phyloP scores from a whole-genome alignment of 164 flowering plant species.

The Piper longum region DNA sequence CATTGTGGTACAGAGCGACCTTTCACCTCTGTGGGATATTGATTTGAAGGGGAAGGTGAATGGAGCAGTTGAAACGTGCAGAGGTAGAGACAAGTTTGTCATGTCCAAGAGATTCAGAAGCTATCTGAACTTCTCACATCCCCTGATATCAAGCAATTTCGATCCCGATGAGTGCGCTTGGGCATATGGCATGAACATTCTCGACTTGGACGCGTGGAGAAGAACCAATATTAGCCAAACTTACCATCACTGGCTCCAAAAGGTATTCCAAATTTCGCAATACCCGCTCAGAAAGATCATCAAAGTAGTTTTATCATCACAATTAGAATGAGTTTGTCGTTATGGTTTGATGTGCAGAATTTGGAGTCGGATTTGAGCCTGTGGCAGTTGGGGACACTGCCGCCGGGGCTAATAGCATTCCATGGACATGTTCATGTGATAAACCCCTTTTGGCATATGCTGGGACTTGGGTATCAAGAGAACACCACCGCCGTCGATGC shows the following conservation, averaged over 20 bases:
- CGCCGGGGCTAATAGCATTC: conserved; percentile 91
- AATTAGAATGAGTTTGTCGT: neutral
- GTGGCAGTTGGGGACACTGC: conserved; percentile 94
- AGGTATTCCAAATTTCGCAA: conserved; percentile 24
- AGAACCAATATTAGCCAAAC: conserved; percentile 69
- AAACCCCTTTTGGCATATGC: conserved; percentile 96
- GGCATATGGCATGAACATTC: conserved; percentile 98
- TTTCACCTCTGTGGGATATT: conserved; percentile 85
- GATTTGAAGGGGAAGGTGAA: conserved; percentile 86
- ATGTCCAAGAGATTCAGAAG: conserved; percentile 84
- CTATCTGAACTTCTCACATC: conserved; percentile 93
- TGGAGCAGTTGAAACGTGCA: conserved; percentile 96
- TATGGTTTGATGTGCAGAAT: conserved; percentile 40
- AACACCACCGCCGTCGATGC: conserved; percentile 65
- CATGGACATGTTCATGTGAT: conserved; percentile 73
- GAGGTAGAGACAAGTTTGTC: conserved; percentile 79
- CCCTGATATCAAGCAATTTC: conserved; percentile 50
- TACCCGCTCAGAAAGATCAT: neutral
- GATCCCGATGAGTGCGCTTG: conserved; percentile 87
- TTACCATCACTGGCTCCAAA: conserved; percentile 69
- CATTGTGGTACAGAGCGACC: conserved; percentile 79
- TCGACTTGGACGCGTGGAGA: conserved; percentile 87
- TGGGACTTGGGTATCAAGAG: conserved; percentile 91
- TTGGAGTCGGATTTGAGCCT: conserved; percentile 80
- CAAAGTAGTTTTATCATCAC: neutral